Evolutionary conservation across 371 early-diverging fungal species (phyloP).

Genomic region (Blastocladiella emersonii): DNA sequence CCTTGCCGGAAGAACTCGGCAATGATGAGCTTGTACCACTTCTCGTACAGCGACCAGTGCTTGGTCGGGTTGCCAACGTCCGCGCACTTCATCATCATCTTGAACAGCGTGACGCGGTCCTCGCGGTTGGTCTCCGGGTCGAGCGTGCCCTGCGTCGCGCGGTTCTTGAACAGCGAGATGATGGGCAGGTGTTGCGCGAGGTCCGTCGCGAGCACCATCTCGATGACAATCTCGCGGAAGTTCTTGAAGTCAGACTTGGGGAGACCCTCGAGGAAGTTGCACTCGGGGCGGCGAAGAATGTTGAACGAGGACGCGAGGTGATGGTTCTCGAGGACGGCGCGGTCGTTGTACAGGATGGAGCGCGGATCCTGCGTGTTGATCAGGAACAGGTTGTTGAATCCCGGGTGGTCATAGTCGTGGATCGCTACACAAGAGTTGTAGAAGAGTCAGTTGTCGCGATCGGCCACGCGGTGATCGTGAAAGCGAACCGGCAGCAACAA

Average conservation of each 20-base stretch:
- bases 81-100: constrained; percentile 33
- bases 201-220: constrained; percentile 41
- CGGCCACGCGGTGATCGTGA: no score
- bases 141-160: constrained; percentile 8
- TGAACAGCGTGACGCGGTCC: constrained; percentile 27
- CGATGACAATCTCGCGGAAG: constrained; percentile 28
- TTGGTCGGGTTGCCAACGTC: constrained; percentile 39
- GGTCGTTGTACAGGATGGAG: constrained; percentile 38
- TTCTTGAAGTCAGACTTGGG: constrained; percentile 20
- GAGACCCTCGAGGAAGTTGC: constrained; percentile 28
- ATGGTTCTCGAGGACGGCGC: constrained; percentile 37
- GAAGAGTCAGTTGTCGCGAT: no score
- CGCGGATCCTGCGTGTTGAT: constrained; percentile 12
- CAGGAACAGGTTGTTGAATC: constrained; percentile 8
- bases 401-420: constrained; percentile 13
- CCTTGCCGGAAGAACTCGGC: constrained; percentile 34
- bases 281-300: constrained; percentile 19
- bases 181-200: neutral
- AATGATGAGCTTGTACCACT: constrained; percentile 24
- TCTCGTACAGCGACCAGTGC: constrained; percentile 23
- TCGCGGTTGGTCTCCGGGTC: constrained; percentile 14
- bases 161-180: neutral
- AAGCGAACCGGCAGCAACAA: constrained; percentile 4
- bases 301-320: constrained; percentile 28
- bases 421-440: neutral